Evolutionary conservation across 2,329 filamentous ascomycete species (phyloP), one percentile per base, ranked within the genome.

Genomic region (Fusarium palustre): DNA sequence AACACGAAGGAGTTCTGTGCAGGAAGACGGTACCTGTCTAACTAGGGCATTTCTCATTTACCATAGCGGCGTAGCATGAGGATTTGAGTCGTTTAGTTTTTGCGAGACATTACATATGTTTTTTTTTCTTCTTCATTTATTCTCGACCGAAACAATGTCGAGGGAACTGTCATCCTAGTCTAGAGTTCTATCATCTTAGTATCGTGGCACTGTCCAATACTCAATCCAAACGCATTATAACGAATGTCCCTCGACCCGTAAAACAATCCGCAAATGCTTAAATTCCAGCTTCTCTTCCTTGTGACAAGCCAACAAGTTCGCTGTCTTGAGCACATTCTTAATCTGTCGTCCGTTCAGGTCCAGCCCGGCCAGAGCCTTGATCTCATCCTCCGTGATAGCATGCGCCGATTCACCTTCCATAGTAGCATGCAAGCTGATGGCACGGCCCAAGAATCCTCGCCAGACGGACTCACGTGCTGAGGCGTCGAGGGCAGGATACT

Each of bases 321-420:
- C 75, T 15, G 72, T 76, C 74, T 83, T 83, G 70, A 83, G 73
- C n/a, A 81, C 66, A 48, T 84, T 86, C 76, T 85, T 85, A 61
- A 86, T 86, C 77, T 86, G 82, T 24, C 83, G 76, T 6, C 84
- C 83, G 49, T 86, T 86, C 43, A 86, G 76, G 7, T 81, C 74
- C 52, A 84, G 74, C 24, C 71, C 60, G 1, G 81, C 76, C 36
- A 86, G 75, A 52, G 78, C 71, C n/a, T 76, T 75, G 3, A 81
- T 53, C 16, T 78, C 74, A 0, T 71, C 74, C 0, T 78, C 74
- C 0, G 56, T 68, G 5, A 81, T 63, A 11, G 75, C 73, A 65
- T 81, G 78, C 7, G 71, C 76, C n/a, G 73, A 66, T 1, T 49
- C 42, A 2, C 78, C 79, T 9, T 71, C 68, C 4, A 48, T 13